A percentile compares a stretch with the other conserved stretches of the same genome.
Evolutionary conservation across 768 basidiomycete species (phyloP).

Genomic region (Tulasnella sp.): DNA sequence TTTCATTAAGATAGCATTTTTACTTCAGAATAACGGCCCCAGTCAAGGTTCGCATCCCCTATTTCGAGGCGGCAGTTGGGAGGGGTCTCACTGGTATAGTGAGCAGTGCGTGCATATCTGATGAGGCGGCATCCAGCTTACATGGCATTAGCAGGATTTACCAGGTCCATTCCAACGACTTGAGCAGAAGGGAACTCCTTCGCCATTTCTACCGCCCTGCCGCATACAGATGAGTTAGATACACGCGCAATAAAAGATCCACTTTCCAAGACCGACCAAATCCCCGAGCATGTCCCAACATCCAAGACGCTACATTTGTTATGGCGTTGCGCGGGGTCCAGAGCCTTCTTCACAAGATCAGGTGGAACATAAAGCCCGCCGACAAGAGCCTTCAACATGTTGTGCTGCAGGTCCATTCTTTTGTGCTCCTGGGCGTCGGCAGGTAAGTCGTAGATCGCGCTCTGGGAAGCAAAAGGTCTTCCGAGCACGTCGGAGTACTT

Average conservation of each 20-base stretch:
- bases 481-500: background rate
- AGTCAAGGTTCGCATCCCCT: conserved; percentile 21
- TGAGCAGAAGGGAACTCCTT: conserved; percentile 22
- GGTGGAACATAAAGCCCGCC: conserved; percentile 6
- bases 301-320: background rate
- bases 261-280: background rate
- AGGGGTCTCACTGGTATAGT: background rate
- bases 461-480: background rate
- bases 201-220: conserved; percentile 29
- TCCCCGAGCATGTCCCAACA: conserved; percentile 20
- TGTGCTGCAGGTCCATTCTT: background rate
- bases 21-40: conserved; percentile 25
- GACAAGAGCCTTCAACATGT: background rate
- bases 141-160: background rate
- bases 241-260: background rate
- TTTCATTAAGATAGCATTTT: no score
- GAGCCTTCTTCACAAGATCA: conserved; percentile 12
- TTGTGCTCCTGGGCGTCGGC: conserved; percentile 19
- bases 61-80: conserved; percentile 29
- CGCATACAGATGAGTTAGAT: background rate
- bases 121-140: background rate
- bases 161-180: conserved; percentile 21
- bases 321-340: background rate
- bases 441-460: conserved; percentile 3
- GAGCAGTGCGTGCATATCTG: background rate